Evolutionary conservation across 306 rosid species (phyloP).

Genomic region (Castanea mollissima): DNA sequence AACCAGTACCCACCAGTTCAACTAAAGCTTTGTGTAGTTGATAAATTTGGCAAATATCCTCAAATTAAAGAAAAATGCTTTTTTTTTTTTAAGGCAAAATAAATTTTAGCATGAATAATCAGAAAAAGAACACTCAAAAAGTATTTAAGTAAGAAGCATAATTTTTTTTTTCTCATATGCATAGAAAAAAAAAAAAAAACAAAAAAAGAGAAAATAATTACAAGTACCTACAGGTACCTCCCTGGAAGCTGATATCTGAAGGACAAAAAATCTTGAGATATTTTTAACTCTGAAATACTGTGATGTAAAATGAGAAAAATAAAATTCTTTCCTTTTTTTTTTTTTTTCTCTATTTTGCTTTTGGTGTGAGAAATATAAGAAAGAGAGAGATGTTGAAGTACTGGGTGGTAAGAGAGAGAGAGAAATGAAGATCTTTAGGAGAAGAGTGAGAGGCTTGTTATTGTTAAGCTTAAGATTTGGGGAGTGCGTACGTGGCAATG

Average conservation of each 20-base stretch:
- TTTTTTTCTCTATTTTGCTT: neutral
- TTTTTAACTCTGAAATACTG: slow-evolving; percentile 10
- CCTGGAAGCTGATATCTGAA: slow-evolving; percentile 8
- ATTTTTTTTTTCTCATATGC: neutral
- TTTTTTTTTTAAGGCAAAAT: neutral
- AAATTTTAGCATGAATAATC: neutral
- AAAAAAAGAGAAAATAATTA: neutral
- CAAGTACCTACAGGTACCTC: slow-evolving; percentile 20
- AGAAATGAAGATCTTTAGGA: slow-evolving; percentile 59
- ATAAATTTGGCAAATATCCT: neutral
- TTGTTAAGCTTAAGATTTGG: slow-evolving; percentile 30
- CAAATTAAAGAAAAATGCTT: neutral
- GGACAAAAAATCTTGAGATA: neutral
- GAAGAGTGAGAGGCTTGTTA: slow-evolving; percentile 27
- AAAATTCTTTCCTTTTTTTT: neutral
- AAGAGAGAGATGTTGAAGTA: neutral
- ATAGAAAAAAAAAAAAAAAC: neutral
- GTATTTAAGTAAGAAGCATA: neutral
- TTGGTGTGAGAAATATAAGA: neutral
- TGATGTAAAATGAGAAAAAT: neutral
- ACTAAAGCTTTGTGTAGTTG: neutral
- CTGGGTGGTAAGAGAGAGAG: slow-evolving; percentile 15
- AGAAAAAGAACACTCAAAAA: neutral
- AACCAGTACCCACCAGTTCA: neutral
- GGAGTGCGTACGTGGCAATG: slow-evolving; percentile 67